Evolutionary conservation across 2,329 filamentous ascomycete genomes (phyloP), one percentile per base, ranked within the genome.

Genomic region (Phialophora macrospora): DNA sequence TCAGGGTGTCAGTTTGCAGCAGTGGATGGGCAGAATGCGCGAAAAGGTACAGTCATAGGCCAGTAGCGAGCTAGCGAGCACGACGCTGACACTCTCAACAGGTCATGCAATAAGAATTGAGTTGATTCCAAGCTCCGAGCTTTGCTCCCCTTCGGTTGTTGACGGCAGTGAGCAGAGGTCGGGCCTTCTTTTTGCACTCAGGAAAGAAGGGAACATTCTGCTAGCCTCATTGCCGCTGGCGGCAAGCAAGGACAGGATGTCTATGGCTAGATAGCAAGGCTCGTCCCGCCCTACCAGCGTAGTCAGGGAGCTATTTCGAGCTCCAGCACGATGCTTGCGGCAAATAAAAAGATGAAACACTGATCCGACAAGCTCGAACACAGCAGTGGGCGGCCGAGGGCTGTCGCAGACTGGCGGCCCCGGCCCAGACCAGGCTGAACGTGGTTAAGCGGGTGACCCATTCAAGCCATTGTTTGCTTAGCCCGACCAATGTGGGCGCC

Each of bases 11-110:
- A 96, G 93, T 76, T 89, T 95, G 75, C 89, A 90, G 73, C 94
- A 98, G 80, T 99, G 93, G 89, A 89, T 98, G 83, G 93, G 92
- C 63, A 88, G 87, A 74, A 80, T 99, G 79, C 86, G 94, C 79
- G 95, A 98, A 84, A 99, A 98, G 92, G 95, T 97, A 78, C 80
- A 83, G 65, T 68, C 34, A 59, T 64, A 60, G 62, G 24, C 17
- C 46, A 49, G 51, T 12, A 22, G 38, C 28, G 24, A 58, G 48
- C 22, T 49, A 32, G 65, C 24, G 32, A 20, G 30, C 12, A 54
- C 41, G 22, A 46, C 32, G 65, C 66, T 67, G 64, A 70, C 64
- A 54, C 66, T 62, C 22, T 54, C 48, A 24, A 26, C 62, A 69
- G 69, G 65, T 69, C 54, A 68, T 69, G 67, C 69, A 71, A 63